Percentiles rank a stretch among this genome's conserved stretches.
These are phyloP conservation scores for Globisporangium cederbergense DNA, from an alignment of 352 stramenopile genomes.

Conservation along the genomic window DNA sequence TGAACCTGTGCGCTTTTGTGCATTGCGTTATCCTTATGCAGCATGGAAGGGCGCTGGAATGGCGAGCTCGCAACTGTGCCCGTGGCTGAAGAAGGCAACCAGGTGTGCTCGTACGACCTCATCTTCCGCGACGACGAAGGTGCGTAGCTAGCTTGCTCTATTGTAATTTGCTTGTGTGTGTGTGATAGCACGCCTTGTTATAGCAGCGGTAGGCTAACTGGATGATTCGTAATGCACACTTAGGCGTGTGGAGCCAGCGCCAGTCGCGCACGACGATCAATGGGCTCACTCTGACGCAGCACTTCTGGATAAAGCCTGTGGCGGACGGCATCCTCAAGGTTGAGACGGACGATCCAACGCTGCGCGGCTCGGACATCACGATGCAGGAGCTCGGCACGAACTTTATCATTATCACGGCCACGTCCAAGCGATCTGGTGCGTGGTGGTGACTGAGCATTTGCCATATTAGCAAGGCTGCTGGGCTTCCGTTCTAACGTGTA, in stretches of 20 bases:
- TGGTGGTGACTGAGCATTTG: neutral
- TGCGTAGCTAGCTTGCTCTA: slow-evolving; percentile 1
- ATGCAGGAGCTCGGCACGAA: slow-evolving; percentile 85
- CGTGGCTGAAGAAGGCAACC: slow-evolving; percentile 67
- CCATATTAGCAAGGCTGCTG: too few relatives aligned
- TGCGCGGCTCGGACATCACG: slow-evolving; percentile 78
- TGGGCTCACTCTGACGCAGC: slow-evolving; percentile 80
- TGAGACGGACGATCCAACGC: slow-evolving; percentile 76
- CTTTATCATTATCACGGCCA: slow-evolving; percentile 81
- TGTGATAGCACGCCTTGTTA: too few relatives aligned
- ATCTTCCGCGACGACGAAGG: slow-evolving; percentile 81
- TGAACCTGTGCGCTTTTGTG: neutral
- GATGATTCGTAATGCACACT: too few relatives aligned
- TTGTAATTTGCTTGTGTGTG: neutral
- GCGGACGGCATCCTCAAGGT: slow-evolving; percentile 85
- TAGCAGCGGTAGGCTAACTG: too few relatives aligned
- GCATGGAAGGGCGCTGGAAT: slow-evolving; percentile 86
- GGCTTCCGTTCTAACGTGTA: too few relatives aligned
- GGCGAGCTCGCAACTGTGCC: slow-evolving; percentile 76
- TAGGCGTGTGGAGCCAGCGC: slow-evolving; percentile 80
- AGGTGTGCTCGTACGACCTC: slow-evolving; percentile 86
- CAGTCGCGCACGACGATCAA: slow-evolving; percentile 85
- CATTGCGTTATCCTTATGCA: slow-evolving; percentile 12
- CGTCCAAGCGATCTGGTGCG: slow-evolving; percentile 76
- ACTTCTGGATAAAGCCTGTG: slow-evolving; percentile 88